A percentile compares a stretch with the other conserved stretches of the same genome.
Evolutionary conservation across 1,284 basidiomycete species (phyloP).

Genomic region (Abortiporus biennis): DNA sequence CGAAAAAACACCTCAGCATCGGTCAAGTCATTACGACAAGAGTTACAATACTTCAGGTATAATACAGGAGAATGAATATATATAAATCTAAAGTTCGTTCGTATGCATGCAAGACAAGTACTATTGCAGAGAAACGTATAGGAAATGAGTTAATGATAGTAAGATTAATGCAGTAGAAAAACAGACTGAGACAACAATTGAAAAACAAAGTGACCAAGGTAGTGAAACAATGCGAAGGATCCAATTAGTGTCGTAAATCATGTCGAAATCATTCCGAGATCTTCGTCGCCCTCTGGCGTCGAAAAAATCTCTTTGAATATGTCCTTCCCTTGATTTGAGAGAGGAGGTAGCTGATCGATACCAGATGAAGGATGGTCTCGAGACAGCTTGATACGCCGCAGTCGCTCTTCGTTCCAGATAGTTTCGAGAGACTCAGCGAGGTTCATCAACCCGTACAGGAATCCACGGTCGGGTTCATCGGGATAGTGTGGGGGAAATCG

Average conservation of each 20-base stretch:
- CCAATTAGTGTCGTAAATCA: conserved; percentile 19
- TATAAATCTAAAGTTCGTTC: conserved; percentile 5
- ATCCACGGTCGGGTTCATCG: conserved; percentile 88
- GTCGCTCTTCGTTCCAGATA: conserved; percentile 83
- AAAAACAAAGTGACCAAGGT: conserved; percentile 3
- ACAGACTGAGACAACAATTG: conserved; percentile 7
- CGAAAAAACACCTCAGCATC: too few species aligned
- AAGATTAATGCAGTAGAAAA: conserved; percentile 3
- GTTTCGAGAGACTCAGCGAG: conserved; percentile 68
- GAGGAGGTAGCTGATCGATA: conserved; percentile 49
- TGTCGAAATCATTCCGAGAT: conserved; percentile 68
- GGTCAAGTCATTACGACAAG: conserved; percentile 5
- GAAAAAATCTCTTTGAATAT: conserved; percentile 73
- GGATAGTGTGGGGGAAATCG: conserved; percentile 91
- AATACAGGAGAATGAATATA: conserved; percentile 7
- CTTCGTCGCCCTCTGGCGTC: conserved; percentile 44
- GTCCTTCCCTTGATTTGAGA: conserved; percentile 65
- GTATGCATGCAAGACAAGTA: conserved; percentile 4
- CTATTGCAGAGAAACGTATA: neutral
- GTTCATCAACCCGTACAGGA: conserved; percentile 87
- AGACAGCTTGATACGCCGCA: conserved; percentile 56
- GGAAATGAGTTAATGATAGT: too few species aligned
- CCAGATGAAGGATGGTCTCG: conserved; percentile 48
- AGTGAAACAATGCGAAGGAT: conserved; percentile 5
- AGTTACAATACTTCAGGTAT: conserved; percentile 7